These are phyloP conservation scores for Mortierella antarctica DNA, from an alignment of 192 early-diverging fungal species.

Conservation along the genomic window DNA sequence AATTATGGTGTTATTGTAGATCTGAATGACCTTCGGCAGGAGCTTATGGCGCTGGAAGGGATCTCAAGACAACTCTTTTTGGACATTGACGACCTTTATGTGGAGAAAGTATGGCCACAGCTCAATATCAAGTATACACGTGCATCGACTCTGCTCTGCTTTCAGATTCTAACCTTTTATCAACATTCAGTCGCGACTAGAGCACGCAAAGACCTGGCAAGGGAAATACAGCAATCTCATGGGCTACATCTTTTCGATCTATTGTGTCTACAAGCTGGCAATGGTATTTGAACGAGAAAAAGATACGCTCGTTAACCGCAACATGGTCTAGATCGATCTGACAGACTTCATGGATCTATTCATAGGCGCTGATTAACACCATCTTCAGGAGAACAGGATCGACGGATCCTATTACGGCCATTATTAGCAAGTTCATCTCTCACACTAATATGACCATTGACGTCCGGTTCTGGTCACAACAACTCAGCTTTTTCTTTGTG, in stretches of 20 bases:
- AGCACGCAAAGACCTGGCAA: conserved; percentile 73
- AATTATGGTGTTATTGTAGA: conserved; percentile 28
- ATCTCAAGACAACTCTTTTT: conserved; percentile 76
- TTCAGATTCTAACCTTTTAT: background rate
- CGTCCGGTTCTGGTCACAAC: conserved; percentile 87
- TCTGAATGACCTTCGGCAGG: conserved; percentile 57
- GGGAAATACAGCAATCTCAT: conserved; percentile 85
- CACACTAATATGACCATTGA: conserved; percentile 77
- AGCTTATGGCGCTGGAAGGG: conserved; percentile 70
- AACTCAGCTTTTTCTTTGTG: conserved; percentile 92
- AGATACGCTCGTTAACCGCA: background rate
- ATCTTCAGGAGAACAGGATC: conserved; percentile 78
- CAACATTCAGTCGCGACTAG: conserved; percentile 59
- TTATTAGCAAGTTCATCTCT: conserved; percentile 76
- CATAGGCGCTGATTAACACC: conserved; percentile 80
- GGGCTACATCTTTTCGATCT: conserved; percentile 87
- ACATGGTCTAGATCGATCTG: background rate
- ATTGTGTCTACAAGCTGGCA: conserved; percentile 91
- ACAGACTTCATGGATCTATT: background rate
- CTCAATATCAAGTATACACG: background rate
- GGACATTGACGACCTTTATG: conserved; percentile 85
- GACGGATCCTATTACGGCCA: conserved; percentile 85
- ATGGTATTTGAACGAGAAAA: conserved; percentile 60
- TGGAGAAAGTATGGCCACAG: conserved; percentile 66
- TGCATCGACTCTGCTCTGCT: background rate